Base-by-base conservation (phyloP, 306 rosid species). In the Quercus robur region DNA sequence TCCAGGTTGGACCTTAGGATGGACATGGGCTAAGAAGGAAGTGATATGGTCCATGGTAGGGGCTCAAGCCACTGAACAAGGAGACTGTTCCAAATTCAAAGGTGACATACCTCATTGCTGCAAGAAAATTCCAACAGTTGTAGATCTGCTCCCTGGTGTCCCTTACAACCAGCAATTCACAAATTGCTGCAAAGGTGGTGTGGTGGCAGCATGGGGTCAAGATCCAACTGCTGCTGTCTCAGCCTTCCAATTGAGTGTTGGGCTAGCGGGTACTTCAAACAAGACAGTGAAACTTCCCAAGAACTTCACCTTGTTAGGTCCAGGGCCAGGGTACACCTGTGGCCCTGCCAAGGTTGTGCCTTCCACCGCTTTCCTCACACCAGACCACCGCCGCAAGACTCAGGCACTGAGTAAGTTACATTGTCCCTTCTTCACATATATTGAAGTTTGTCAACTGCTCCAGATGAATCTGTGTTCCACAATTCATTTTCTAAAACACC, bases 111-210 rank as follows among this genome's bases (percentile, higher is more conserved):
- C 97, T 71, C 99, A 95, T 44, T 91, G 98, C 68, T 95, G 99
- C 88, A 91, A 93, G 93, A 93, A 75, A 82, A 85, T 6, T 75
- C 99, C 99, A 1, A 90, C 91, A 61, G 83, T 95, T 30, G 97
- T 95, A 51, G 99, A 95, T 89, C 84, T 95, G 78, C 87, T 93
- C 28, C 99, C 99, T 20, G 97, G 98, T 49, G 98, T 90, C 8
- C 97, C 99, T 81, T 93, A 95, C 93, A 95, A 95, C 58, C 98
- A 93, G 71, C 99, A 95, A 70, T 93, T 85, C 84, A 2, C 89
- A 56, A 93, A 95, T 79, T 95, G 99, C 44, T 95, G 99, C 81
- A 93, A 93, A 82, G 97, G 99, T 78, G 98, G 98, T 26, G 99
- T 95, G 31, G 82, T 95, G 31, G 76, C 91, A 12, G 92, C 99